Evolutionary conservation across 495 filamentous ascomycete genomes (phyloP), one percentile per base, ranked within the genome.

Genomic region (Pyronema omphalodes): DNA sequence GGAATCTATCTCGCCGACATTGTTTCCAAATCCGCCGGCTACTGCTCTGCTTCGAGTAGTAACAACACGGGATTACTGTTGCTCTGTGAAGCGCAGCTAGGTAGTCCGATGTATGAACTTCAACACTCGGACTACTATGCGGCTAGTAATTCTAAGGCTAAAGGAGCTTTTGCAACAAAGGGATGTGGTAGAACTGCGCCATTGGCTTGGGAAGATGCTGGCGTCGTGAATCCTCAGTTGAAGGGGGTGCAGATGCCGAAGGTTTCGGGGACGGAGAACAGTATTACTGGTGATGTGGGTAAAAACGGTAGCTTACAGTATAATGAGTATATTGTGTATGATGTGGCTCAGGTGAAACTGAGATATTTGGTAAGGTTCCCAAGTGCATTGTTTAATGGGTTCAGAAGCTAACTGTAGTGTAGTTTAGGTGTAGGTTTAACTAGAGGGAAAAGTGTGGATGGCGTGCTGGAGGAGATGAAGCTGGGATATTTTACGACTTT

Each of bases 1-100:
- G 88, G 87, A n/a, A 79, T 93, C 43, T 93, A 94, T 63, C 72
- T 93, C 1, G 86, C 88, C 9, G 88, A 94, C 61, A 83, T 84
- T 77, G 46, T 73, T 57, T 76, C 69, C 65, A 84, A 88, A 67
- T 86, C 81, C 4, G 85, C 86, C 17, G 76, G 78, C 56, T 94
- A 93, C 69, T 91, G 85, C 65, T 74, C 65, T 52, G 55, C 73
- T 54, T 53, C 33, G 9, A 45, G 57, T 9, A 74, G 73, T 8
- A 67, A 69, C 37, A 70, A 70, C 37, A 70, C 69, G 6, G 79
- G 72, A 3, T 68, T 83, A 4, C 62, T 82, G 0, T 68, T 93
- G 14, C 77, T 91, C 1, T 88, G 85, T 65, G 84, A 91, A 52
- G 83, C 80, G 4, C 82, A 88, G 66, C 74, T 91, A 0, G 85